A percentile compares a stretch with the other conserved stretches of the same genome.
Conservation (phyloP, 164 flowering plant genomes). For the Chimonanthus praecox region DNA sequence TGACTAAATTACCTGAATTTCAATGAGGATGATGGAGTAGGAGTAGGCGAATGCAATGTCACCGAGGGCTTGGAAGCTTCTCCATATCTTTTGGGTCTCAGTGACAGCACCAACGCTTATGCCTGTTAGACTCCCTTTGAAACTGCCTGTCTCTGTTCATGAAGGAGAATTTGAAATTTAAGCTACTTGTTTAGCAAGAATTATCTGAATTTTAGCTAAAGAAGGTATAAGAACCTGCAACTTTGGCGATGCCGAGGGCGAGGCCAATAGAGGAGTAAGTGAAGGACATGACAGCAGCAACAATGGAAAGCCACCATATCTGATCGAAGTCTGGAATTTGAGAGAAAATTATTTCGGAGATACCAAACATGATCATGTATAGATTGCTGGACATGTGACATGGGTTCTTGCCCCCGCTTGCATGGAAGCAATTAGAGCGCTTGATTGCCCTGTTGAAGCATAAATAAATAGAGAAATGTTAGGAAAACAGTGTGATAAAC, state of each 20-base stretch:
- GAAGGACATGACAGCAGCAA: slow-evolving; percentile 84
- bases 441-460: slow-evolving; percentile 53
- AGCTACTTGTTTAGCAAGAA: background rate
- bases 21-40: slow-evolving; percentile 61
- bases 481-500: background rate
- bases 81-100: slow-evolving; percentile 58
- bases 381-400: slow-evolving; percentile 15
- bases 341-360: slow-evolving; percentile 42
- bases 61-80: slow-evolving; percentile 72
- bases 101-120: slow-evolving; percentile 55
- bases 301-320: slow-evolving; percentile 78
- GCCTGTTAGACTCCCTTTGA: slow-evolving; percentile 63
- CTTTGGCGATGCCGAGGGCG: slow-evolving; percentile 58
- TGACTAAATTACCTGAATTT: slow-evolving; percentile 50
- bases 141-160: slow-evolving; percentile 35
- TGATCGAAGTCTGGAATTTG: slow-evolving; percentile 83
- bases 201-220: background rate
- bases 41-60: slow-evolving; percentile 80
- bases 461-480: too few species aligned
- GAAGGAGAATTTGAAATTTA: background rate
- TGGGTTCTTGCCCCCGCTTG: slow-evolving; percentile 23
- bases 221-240: slow-evolving; percentile 29
- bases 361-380: slow-evolving; percentile 68
- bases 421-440: slow-evolving; percentile 59
- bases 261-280: slow-evolving; percentile 64